Base-by-base conservation (phyloP, 176 grass and related monocot species). In the Cocos nucifera region DNA sequence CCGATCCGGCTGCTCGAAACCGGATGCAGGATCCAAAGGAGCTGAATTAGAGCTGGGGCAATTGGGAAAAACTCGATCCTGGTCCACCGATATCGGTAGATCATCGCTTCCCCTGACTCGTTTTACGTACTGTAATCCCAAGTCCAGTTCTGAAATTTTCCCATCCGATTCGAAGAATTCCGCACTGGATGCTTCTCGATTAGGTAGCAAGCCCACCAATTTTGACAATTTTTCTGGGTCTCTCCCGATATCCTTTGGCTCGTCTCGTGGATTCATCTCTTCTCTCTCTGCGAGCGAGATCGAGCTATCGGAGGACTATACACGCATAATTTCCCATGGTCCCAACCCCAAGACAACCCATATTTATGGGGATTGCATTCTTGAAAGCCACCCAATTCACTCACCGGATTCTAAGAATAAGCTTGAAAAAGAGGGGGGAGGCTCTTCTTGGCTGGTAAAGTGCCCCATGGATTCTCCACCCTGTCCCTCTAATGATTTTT, bases 251-350 rank as follows among this genome's bases (percentile, higher is more conserved):
- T 89, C 84, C 58, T 15, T 86, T 49, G 78, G 22, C 2, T 68
- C 65, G 17, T 54, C 65, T 44, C 26, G 39, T 39, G 9, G n/a
- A 22, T 56, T 68, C 9, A 22, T 68, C n/a, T 21, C 75, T 35
- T 85, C 83, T 10, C 74, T 96, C 15, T 90, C 91, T 2, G 86
- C 83, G 14, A 96, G 78, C 48, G 94, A 86, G 71, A 92, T 99
- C 17, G 94, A 93, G 74, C 88, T 89, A 66, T 99, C 94, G 69
- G 94, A 99, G 77, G 94, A 99, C 68, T 98, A 99, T 65, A 99
- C 94, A 4, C 74, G 94, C 83, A 86, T 99, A 62, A 99, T 83
- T 23, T 81, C 94, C 15, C 85, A 89, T 6, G 88, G 94, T 17
- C 79, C 88, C 4, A 99, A 99, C 65, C 85, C 94, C 17, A 93